Conservation (phyloP, 768 basidiomycete genomes). For the Collybiopsis confluens region DNA sequence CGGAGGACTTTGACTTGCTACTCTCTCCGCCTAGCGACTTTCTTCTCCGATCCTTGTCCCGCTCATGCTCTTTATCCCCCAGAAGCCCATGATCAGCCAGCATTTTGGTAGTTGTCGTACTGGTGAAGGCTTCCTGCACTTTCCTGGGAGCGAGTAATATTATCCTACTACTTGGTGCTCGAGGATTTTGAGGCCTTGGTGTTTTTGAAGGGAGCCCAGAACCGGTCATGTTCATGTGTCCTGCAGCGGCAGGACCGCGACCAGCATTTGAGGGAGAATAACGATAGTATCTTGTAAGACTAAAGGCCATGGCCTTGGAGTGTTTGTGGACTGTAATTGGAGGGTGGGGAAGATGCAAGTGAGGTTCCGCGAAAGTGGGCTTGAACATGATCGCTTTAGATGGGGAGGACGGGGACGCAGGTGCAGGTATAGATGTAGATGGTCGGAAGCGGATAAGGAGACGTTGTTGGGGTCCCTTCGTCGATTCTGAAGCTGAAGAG, state of each 20-base stretch:
- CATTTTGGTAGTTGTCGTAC: constrained; percentile 66
- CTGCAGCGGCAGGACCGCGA: constrained; percentile 12
- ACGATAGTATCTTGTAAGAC: constrained; percentile 64
- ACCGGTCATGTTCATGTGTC: background rate
- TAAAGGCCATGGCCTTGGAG: constrained; percentile 74
- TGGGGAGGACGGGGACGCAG: constrained; percentile 28
- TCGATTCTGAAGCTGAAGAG: constrained; percentile 39
- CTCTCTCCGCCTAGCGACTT: constrained; percentile 15
- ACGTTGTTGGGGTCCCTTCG: constrained; percentile 65
- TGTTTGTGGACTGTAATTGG: constrained; percentile 75
- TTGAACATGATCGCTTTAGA: constrained; percentile 10
- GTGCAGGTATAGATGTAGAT: constrained; percentile 41
- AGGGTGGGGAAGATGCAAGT: constrained; percentile 11
- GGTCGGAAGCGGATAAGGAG: constrained; percentile 45
- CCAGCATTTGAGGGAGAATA: constrained; percentile 17
- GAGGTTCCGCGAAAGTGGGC: background rate
- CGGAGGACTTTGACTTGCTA: constrained; percentile 1
- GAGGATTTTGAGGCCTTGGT: background rate
- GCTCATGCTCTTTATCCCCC: constrained; percentile 17
- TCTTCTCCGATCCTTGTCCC: constrained; percentile 24
- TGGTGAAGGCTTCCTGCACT: constrained; percentile 78
- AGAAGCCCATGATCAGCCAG: constrained; percentile 66
- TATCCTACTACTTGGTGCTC: constrained; percentile 27
- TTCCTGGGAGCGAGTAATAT: constrained; percentile 69
- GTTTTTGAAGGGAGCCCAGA: background rate